A percentile compares a stretch with the other conserved stretches of the same genome.
phyloP scores from a whole-genome alignment of 345 rosid genomes.

The Eucalyptus viminalis region DNA sequence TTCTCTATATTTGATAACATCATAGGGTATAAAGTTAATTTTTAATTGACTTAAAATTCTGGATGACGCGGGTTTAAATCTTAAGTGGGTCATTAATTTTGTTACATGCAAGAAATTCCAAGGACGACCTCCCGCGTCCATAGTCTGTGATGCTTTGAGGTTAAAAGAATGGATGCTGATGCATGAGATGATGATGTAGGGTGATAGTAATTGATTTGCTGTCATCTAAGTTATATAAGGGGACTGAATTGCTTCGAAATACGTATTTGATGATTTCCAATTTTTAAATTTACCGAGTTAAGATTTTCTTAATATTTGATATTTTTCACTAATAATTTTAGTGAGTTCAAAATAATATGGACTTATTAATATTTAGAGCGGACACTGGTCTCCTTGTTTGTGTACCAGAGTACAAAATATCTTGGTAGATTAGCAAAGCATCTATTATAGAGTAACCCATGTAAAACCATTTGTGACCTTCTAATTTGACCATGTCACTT shows the following conservation, averaged over 20 bases:
- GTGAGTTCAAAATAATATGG: not conserved
- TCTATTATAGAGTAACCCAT: not conserved
- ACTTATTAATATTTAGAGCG: not conserved
- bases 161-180: too few species aligned
- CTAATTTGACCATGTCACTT: not conserved
- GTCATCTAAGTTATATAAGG: not conserved
- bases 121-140: not conserved
- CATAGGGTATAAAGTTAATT: not conserved
- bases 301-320: too few species aligned
- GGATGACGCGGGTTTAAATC: not conserved
- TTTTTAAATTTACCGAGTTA: not conserved
- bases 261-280: not conserved
- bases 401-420: not conserved
- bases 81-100: not conserved
- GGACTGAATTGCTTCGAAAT: not conserved
- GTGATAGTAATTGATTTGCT: too few species aligned
- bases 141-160: not conserved
- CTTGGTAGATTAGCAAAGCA: not conserved
- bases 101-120: not conserved
- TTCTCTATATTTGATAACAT: not conserved
- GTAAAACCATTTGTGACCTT: not conserved
- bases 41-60: too few species aligned
- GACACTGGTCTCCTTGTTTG: too few species aligned
- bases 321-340: too few species aligned
- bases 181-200: not conserved